phyloP scores from a whole-genome alignment of 768 basidiomycete genomes.

The Boletellus ananas region DNA sequence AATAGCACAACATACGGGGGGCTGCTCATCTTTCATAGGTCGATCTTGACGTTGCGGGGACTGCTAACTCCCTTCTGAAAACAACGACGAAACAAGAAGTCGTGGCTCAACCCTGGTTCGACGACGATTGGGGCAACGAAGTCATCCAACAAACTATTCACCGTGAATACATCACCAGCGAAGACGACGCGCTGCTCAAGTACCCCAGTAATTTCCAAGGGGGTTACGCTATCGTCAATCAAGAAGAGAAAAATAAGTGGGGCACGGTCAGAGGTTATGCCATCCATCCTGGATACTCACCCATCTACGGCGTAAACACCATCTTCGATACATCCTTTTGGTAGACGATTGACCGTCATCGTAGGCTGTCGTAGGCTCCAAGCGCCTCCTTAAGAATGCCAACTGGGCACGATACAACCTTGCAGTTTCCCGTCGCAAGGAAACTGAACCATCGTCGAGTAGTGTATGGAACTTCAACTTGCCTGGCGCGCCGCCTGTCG shows the following conservation, averaged over 20 bases:
- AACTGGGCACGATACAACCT: constrained; percentile 67
- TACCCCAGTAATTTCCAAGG: constrained; percentile 56
- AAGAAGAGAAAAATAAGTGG: constrained; percentile 52
- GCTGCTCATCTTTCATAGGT: constrained; percentile 34
- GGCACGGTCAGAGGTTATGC: constrained; percentile 55
- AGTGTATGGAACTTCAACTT: constrained; percentile 63
- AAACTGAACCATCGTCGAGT: constrained; percentile 55
- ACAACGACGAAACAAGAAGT: constrained; percentile 49
- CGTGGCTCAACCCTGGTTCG: constrained; percentile 51
- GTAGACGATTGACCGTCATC: constrained; percentile 1
- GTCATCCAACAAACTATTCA: constrained; percentile 53
- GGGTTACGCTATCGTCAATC: constrained; percentile 53
- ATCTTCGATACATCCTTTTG: neutral
- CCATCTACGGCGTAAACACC: constrained; percentile 44
- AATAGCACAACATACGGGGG: neutral
- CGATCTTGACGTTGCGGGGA: constrained; percentile 61
- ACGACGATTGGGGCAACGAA: constrained; percentile 53
- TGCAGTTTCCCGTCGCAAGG: constrained; percentile 55
- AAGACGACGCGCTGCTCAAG: constrained; percentile 49
- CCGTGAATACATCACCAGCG: constrained; percentile 45
- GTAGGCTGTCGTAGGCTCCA: constrained; percentile 56
- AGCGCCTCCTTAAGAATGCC: constrained; percentile 56
- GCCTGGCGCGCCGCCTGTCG: constrained; percentile 50
- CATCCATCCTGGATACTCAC: constrained; percentile 56
- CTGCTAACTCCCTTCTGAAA: constrained; percentile 52